Conservation (phyloP, 305 asterid genomes). For the Plantago coronopus region DNA sequence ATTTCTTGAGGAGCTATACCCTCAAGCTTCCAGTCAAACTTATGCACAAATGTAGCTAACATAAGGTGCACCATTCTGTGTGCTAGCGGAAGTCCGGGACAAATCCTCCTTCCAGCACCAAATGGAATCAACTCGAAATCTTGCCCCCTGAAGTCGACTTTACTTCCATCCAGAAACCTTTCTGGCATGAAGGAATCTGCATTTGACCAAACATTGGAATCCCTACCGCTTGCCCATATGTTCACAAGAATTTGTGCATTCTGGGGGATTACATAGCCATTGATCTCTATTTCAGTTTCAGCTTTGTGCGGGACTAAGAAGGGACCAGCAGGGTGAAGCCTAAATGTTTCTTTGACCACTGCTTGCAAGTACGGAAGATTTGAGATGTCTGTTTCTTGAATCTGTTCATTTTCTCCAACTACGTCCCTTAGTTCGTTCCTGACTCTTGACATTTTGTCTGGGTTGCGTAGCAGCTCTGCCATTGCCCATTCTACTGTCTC, state of each 20-base stretch:
- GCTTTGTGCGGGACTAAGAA: conserved; percentile 34
- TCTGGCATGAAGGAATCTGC: conserved; percentile 37
- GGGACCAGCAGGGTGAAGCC: conserved; percentile 35
- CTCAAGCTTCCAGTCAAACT: conserved; percentile 29
- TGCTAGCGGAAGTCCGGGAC: conserved; percentile 34
- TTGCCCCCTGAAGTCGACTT: conserved; percentile 24
- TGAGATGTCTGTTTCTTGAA: conserved; percentile 41
- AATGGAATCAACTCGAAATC: conserved; percentile 33
- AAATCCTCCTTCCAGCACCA: conserved; percentile 38
- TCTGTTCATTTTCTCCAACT: conserved; percentile 1
- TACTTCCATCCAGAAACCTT: conserved; percentile 21
- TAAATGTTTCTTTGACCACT: conserved; percentile 32
- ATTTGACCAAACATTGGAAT: conserved; percentile 28
- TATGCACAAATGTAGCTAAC: conserved; percentile 25
- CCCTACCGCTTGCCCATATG: conserved; percentile 35
- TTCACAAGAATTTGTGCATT: conserved; percentile 29
- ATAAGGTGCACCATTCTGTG: conserved; percentile 29
- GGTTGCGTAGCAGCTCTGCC: conserved; percentile 23
- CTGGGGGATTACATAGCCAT: conserved; percentile 29
- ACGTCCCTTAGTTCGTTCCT: conserved; percentile 18
- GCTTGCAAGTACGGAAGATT: conserved; percentile 34
- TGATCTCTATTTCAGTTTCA: conserved; percentile 23
- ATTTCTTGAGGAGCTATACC: conserved; percentile 16
- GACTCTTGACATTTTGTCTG: conserved; percentile 18
- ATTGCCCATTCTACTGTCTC: conserved; percentile 30